These are phyloP conservation scores for Calonectria pteridis DNA, from an alignment of 2,329 filamentous ascomycete species.

Conservation along the genomic window DNA sequence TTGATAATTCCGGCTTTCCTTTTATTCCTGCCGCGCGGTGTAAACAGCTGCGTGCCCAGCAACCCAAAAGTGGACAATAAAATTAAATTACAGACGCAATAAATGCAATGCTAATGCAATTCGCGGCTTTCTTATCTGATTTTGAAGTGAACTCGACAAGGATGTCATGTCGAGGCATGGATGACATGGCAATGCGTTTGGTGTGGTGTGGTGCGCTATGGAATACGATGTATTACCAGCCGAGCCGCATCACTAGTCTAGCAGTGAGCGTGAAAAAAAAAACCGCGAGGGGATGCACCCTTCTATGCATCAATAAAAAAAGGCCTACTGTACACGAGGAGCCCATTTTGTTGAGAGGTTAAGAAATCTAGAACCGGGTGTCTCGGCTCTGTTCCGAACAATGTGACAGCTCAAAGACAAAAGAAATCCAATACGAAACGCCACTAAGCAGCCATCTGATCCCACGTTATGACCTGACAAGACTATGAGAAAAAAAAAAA, in stretches of 20 bases:
- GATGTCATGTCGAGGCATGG: background rate
- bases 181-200: background rate
- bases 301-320: background rate
- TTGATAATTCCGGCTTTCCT: background rate
- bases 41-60: background rate
- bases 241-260: background rate
- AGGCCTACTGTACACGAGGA: background rate
- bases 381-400: background rate
- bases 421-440: conserved; percentile 1
- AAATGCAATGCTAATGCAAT: background rate
- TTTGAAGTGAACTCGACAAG: background rate
- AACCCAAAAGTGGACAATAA: background rate
- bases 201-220: background rate
- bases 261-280: background rate
- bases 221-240: background rate
- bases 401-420: conserved; percentile 3
- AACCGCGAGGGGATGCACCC: background rate
- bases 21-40: background rate
- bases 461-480: background rate
- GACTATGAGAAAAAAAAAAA: background rate
- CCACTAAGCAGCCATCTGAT: conserved; percentile 9
- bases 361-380: background rate
- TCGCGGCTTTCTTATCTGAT: background rate
- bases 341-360: background rate
- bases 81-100: background rate